Base-by-base conservation (phyloP, 116 monocot genomes). In the Papilionanthe hybrid region DNA sequence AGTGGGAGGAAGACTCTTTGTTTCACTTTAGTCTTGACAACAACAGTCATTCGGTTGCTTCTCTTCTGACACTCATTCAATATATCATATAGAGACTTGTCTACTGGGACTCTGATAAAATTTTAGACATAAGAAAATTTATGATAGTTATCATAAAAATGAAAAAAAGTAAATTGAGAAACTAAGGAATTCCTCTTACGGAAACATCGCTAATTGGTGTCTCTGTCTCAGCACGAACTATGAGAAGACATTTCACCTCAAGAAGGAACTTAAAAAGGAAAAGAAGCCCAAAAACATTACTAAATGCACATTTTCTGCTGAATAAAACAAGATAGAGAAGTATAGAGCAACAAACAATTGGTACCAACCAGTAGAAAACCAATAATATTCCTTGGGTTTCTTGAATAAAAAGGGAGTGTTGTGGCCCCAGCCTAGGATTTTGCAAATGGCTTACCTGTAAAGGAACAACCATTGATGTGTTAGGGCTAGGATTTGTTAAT, bases 1-100 rank as follows among this genome's bases (percentile, higher is more conserved):
- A 72, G 73, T 28, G 76, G 42, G 69, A 55, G 82, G 75, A 55
- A 65, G 18, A 65, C n/a, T 78, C 56, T 81, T 90, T 57, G 23
- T 85, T 87, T 96, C 10, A 79, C 81, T 79, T 90, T 99, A 41
- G 89, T 72, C 83, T 88, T 91, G 55, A 95, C 93, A 17, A 99
- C 96, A 69, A 91, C 96, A 71, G 96, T 93, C 93, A 96, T 96
- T 86, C 93, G 96, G 83, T 93, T 96, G 84, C 96, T 93, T 72
- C 96, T 93, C 44, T 96, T 96, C 82, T 96, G 96, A 81, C 93
- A 96, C 72, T 95, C 99, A 89, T 99, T 99, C 75, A 99, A 84
- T 76, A 99, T 99, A 75, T 99, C 99, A 83, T 99, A 99, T 20
- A 99, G 72, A 80, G 99, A 95, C 99, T 95, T 95, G 67, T 99